Evolutionary conservation across 2,329 filamentous ascomycete genomes (phyloP).

Genomic region (Fusarium sambucinum): DNA sequence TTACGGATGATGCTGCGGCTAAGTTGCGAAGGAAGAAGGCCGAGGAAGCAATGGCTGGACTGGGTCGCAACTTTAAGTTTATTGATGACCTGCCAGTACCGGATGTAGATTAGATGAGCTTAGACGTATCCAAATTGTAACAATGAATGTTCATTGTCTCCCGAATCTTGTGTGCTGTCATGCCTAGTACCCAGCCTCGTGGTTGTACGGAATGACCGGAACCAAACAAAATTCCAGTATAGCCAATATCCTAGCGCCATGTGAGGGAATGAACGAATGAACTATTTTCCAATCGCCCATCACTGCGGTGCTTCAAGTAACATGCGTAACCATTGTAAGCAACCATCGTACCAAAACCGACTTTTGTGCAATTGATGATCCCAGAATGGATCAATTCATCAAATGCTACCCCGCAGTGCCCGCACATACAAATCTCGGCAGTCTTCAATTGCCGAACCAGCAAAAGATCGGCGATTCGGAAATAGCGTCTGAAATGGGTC

Average conservation of each 20-base stretch:
- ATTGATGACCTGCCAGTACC: slow-evolving; percentile 25
- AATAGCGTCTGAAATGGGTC: not conserved
- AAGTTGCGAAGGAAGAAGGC: slow-evolving; percentile 22
- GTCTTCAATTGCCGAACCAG: slow-evolving; percentile 1
- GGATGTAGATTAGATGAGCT: slow-evolving; percentile 8
- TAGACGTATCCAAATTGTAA: fast-evolving
- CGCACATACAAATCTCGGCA: not conserved
- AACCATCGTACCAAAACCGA: not conserved
- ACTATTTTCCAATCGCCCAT: fast-evolving
- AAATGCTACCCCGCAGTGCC: not conserved
- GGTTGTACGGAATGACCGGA: not conserved
- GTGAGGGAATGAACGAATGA: not conserved
- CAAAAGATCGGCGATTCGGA: slow-evolving; percentile 13
- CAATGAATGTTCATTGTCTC: not conserved
- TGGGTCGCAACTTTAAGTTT: slow-evolving; percentile 19
- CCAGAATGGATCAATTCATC: not conserved
- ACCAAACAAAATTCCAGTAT: too few species aligned
- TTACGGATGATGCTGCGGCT: slow-evolving; percentile 15
- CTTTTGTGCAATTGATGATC: not conserved
- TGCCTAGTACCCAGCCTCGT: too few species aligned
- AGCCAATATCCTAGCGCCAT: too few species aligned
- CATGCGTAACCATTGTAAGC: not conserved
- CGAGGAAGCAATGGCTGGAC: slow-evolving; percentile 17
- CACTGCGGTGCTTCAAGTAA: not conserved
- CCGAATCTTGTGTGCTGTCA: not conserved